Evolutionary conservation across 2,329 filamentous ascomycete species (phyloP), one percentile per base, ranked within the genome.

Genomic region (Fusarium newnesense): DNA sequence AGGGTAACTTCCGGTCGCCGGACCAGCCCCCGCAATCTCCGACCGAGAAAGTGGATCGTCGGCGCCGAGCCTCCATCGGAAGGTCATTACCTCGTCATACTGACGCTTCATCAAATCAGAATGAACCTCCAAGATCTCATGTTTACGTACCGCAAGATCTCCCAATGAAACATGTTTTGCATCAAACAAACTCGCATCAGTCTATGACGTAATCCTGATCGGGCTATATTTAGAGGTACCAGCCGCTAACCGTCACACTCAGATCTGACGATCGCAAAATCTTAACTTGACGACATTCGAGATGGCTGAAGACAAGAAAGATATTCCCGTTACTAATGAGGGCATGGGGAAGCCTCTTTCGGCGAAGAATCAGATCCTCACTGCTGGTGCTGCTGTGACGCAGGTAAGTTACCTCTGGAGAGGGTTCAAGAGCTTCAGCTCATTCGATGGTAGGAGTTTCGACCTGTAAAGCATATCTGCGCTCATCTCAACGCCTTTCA

Each of bases 401-500:
- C 91, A 93, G 80, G 87, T 87, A 78, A 49, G 67, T 16, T 2
- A 15, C 8, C 8, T 18, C 3, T 11, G 5, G 5, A 24, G 9
- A 1, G 13, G 7, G 7, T 7, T 8, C 4, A 1, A 39, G 39
- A 21, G 13, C 15, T 36, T 46, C 24, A 15, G 7, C 32, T 64
- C 18, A 59, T 15, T 19, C 3, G 18, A 8, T 36, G 24, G 9
- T 43, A 91, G 87, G 87, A 89, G 72, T 94, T 97, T 80, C 84
- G 87, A 1, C 94, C 94, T 0, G 82, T 94, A 11, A 92, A 94
- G 76, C 89, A 90, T 60, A 88, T 97, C 54, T 96, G 94, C 81
- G 94, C 93, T 2, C 93, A 96, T 78, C 86, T 97, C 2, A 95
- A 96, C 76, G 94, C 93, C n/a, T 95, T 95, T 78, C 94, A 97